Evolutionary conservation across 306 rosid genomes (phyloP).

Genomic region (Albizia julibrissin): DNA sequence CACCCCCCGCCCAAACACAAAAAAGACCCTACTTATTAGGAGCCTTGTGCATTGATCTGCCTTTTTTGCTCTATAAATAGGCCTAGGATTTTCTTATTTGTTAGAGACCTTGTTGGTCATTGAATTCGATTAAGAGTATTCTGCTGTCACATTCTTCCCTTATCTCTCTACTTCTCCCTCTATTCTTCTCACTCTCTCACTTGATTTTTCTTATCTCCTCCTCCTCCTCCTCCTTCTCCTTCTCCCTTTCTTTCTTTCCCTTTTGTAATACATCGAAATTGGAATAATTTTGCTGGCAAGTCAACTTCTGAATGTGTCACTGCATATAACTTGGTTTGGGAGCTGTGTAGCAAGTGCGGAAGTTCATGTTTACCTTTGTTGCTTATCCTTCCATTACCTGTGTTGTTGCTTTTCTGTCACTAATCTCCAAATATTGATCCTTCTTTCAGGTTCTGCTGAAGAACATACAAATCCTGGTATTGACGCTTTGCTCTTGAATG

Average conservation of each 20-base stretch:
- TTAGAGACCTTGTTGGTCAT: not conserved
- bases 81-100: not conserved
- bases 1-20: no score
- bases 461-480: conserved; percentile 31
- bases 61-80: not conserved
- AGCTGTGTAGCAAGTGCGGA: conserved; percentile 11
- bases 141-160: not conserved
- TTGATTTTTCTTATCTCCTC: no score
- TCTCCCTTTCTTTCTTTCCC: not conserved
- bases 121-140: not conserved
- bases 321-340: conserved; percentile 1
- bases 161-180: not conserved
- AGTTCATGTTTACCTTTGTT: not conserved
- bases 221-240: not conserved
- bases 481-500: conserved; percentile 49
- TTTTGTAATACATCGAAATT: not conserved
- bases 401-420: conserved; percentile 3
- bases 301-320: not conserved
- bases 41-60: no score
- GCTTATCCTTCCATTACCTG: not conserved
- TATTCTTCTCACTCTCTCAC: no score
- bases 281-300: conserved; percentile 14
- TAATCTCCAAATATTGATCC: conserved; percentile 24
- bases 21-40: no score
- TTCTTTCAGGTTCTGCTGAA: conserved; percentile 45